Evolutionary conservation across 768 basidiomycete species (phyloP), one percentile per base, ranked within the genome.

Genomic region (Porphyrellus cyaneotinctus): DNA sequence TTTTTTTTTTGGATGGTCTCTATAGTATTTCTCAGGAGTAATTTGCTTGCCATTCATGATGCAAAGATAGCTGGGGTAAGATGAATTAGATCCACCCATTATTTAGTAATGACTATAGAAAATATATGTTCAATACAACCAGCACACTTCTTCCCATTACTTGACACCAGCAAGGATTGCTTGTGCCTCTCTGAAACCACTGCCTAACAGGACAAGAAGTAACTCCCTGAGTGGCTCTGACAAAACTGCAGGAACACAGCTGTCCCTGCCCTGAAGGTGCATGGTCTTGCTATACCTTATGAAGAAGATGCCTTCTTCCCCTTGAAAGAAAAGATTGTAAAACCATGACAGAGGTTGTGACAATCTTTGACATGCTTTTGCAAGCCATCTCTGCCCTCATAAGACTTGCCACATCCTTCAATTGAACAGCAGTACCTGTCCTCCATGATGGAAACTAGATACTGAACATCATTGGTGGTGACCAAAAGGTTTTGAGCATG

Each of bases 201-300:
- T 6, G 6, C 54, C 54, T 17, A 56, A 15, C 1, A 57, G 15
- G 4, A 57, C 38, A 0, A 49, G 32, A 8, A 57, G 10, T 1
- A 54, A 15, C 14, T 54, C 47, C 4, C 2, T 15, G 1, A 57
- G 48, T 0, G 52, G 43, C 1, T n/a, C 20, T 0, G 52, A 14
- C 2, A 57, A 20, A 24, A 57, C 37, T 0, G 56, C 44, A 8
- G 52, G 56, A 15, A 31, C 35, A 24, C 56, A 57, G 5, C 2
- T 17, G 11, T 54, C 52, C 48, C 7, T 47, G 4, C 52, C 56
- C 20, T 38, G 49, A 9, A 15, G 2, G 35, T 57, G 30, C 2
- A 33, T 54, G 0, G 56, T 54, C 24, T 57, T 57, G 45, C 52
- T 57, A 30, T 54, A 57, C 17, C 56, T 49, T 1, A 4, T 22